phyloP scores from a whole-genome alignment of 768 basidiomycete genomes.

The Tulasnella calospora region DNA sequence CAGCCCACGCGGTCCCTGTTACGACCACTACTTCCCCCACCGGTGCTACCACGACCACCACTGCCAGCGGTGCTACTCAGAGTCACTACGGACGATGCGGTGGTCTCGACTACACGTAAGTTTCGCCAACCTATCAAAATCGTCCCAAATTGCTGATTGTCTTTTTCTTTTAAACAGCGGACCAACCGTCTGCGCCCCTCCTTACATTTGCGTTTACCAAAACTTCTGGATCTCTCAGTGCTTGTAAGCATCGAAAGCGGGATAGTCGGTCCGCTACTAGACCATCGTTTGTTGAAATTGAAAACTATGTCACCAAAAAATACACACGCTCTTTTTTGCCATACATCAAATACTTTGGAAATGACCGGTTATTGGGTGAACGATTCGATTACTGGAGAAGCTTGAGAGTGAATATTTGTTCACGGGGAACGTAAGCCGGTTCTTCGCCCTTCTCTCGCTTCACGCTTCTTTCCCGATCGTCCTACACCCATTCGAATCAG shows the following conservation, averaged over 20 bases:
- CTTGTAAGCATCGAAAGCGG: background rate
- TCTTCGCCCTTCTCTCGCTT: too few relatives aligned
- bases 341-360: too few relatives aligned
- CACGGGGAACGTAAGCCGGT: too few relatives aligned
- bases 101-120: background rate
- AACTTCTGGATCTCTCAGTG: slow-evolving; percentile 21
- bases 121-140: too few relatives aligned
- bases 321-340: background rate
- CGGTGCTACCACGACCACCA: background rate
- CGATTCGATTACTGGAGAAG: too few relatives aligned
- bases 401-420: too few relatives aligned
- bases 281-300: background rate
- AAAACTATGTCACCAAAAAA: background rate
- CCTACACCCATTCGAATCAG: too few relatives aligned
- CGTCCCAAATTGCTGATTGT: background rate
- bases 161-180: slow-evolving; percentile 20
- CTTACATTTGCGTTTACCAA: slow-evolving; percentile 13
- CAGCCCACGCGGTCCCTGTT: slow-evolving; percentile 49
- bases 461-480: too few relatives aligned
- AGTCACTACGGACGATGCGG: background rate
- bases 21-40: slow-evolving; percentile 36
- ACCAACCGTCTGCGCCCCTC: slow-evolving; percentile 16
- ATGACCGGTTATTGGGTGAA: too few relatives aligned
- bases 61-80: background rate
- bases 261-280: background rate